Percentiles rank a stretch among this genome's conserved stretches.
phyloP scores from a whole-genome alignment of 768 basidiomycete species.

The Ephemerocybe angulata region DNA sequence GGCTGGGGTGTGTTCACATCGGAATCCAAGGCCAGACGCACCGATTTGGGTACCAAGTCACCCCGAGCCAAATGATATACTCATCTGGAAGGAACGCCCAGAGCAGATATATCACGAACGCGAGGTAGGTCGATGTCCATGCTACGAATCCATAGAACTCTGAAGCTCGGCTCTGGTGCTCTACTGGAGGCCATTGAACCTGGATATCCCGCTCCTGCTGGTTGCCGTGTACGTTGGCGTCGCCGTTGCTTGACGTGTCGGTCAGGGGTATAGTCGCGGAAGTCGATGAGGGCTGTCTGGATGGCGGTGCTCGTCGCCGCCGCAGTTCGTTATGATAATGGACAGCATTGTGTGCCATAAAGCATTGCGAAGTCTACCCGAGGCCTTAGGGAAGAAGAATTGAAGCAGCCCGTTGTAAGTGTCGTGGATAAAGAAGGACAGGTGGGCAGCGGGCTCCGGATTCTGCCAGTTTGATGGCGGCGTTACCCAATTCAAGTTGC shows the following conservation, averaged over 20 bases:
- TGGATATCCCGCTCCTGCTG: too few species aligned
- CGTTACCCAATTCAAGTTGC: background rate
- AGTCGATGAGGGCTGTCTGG: background rate
- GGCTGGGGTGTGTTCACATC: too few species aligned
- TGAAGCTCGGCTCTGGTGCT: constrained; percentile 62
- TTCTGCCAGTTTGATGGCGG: background rate
- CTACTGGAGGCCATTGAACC: constrained; percentile 19
- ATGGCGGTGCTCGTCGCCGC: too few species aligned
- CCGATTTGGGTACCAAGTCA: constrained; percentile 89
- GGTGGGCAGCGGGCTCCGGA: background rate
- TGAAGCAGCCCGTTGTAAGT: background rate
- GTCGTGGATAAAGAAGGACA: background rate
- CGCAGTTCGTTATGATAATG: background rate
- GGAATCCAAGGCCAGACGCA: constrained; percentile 27
- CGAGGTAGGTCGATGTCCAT: constrained; percentile 71
- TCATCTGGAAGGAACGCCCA: constrained; percentile 81
- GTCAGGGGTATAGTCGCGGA: background rate
- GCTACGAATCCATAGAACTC: constrained; percentile 93
- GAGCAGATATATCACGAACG: constrained; percentile 66
- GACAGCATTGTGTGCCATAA: constrained; percentile 4
- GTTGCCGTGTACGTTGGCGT: constrained; percentile 8
- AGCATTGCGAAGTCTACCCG: background rate
- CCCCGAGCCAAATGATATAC: constrained; percentile 60
- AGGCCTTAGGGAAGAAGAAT: background rate
- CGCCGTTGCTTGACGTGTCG: background rate